Evolutionary conservation across 2,329 filamentous ascomycete genomes (phyloP).

Genomic region (Diaporthe sp.): DNA sequence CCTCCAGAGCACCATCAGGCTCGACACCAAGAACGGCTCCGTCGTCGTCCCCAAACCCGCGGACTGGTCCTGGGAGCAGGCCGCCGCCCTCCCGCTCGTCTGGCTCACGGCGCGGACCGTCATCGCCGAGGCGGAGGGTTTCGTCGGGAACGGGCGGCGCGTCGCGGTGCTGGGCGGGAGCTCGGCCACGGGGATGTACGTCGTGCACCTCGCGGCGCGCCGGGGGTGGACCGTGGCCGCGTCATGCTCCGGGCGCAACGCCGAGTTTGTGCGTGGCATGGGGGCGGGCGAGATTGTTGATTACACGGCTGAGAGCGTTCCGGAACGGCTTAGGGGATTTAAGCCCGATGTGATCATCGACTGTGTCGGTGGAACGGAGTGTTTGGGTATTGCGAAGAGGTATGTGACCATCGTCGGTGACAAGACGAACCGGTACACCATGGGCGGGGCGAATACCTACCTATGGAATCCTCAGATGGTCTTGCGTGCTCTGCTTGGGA

Average conservation of each 20-base stretch:
- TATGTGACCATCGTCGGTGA: slow-evolving; percentile 43
- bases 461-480: slow-evolving; percentile 33
- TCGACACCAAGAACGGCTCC: slow-evolving; percentile 32
- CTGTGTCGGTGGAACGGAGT: slow-evolving; percentile 40
- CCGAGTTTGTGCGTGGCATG: slow-evolving; percentile 39
- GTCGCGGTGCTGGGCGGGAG: slow-evolving; percentile 41
- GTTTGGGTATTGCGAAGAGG: slow-evolving; percentile 37
- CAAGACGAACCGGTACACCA: slow-evolving; percentile 36
- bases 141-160: slow-evolving; percentile 28
- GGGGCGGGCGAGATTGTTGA: slow-evolving; percentile 41
- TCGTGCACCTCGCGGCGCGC: slow-evolving; percentile 37
- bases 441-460: slow-evolving; percentile 35
- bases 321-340: neutral
- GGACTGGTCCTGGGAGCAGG: slow-evolving; percentile 38
- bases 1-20: slow-evolving; percentile 32
- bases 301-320: slow-evolving; percentile 39
- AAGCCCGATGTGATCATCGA: slow-evolving; percentile 39
- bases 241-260: slow-evolving; percentile 42
- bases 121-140: slow-evolving; percentile 36
- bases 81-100: slow-evolving; percentile 40
- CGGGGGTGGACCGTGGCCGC: slow-evolving; percentile 42
- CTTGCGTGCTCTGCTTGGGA: slow-evolving; percentile 26
- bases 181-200: slow-evolving; percentile 42
- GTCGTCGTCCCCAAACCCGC: slow-evolving; percentile 39
- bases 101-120: slow-evolving; percentile 41